Evolutionary conservation across 2,329 filamentous ascomycete species (phyloP).

Genomic region (Ophiostoma triangulosporum): DNA sequence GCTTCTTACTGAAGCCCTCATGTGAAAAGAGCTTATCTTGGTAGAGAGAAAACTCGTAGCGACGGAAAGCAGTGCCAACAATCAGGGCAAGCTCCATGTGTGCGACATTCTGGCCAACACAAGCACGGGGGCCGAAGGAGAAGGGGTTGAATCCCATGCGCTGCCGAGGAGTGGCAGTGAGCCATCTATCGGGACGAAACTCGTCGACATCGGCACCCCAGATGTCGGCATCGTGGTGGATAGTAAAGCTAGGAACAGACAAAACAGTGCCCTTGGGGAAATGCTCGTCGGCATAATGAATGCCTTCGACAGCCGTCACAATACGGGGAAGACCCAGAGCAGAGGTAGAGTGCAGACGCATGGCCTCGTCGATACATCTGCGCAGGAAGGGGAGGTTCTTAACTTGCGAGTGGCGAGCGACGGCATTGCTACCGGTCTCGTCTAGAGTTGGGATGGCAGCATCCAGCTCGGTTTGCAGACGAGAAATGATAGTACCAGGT

Average conservation of each 20-base stretch:
- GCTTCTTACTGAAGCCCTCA: conserved; percentile 13
- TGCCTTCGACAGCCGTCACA: conserved; percentile 9
- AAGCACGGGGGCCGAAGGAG: conserved; percentile 11
- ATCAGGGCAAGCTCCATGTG: conserved; percentile 13
- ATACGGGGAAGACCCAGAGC: conserved; percentile 11
- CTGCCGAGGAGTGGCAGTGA: conserved; percentile 11
- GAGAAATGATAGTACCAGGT: conserved; percentile 7
- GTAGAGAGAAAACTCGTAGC: conserved; percentile 10
- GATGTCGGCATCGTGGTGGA: conserved; percentile 13
- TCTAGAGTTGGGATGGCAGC: conserved; percentile 4
- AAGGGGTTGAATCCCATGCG: conserved; percentile 12
- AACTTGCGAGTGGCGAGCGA: conserved; percentile 7
- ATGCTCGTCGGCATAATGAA: conserved; percentile 2
- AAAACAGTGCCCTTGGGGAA: conserved; percentile 12
- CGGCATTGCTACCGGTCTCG: background rate
- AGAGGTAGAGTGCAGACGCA: conserved; percentile 11
- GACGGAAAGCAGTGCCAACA: conserved; percentile 10
- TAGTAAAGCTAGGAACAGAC: conserved; percentile 9
- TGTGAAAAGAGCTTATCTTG: conserved; percentile 6
- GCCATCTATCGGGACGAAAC: conserved; percentile 17
- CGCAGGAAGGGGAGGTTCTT: conserved; percentile 9
- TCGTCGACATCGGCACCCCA: conserved; percentile 18
- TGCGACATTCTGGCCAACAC: conserved; percentile 12
- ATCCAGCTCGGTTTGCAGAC: conserved; percentile 11
- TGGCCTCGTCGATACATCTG: conserved; percentile 11